phyloP scores from a whole-genome alignment of 2,329 filamentous ascomycete genomes.

The Rhynchosporium secalis region DNA sequence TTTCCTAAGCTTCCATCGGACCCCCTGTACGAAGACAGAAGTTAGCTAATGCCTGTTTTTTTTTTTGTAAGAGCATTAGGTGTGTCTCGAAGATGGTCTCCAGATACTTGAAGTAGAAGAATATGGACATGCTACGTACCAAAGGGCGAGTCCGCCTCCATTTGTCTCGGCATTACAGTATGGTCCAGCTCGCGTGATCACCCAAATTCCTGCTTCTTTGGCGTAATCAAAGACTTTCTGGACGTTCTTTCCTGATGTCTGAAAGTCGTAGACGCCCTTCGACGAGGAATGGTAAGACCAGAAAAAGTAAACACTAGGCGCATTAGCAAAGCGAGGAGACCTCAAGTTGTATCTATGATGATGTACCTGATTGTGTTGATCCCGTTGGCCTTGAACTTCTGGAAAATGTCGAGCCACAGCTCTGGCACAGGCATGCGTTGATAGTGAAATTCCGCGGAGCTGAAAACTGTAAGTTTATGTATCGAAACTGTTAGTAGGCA shows the following conservation, averaged over 20 bases:
- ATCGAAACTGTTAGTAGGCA: neutral
- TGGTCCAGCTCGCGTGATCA: constrained; percentile 52
- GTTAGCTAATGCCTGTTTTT: no score
- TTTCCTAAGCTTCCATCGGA: constrained; percentile 48
- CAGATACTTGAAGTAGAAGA: no score
- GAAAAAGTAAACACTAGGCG: constrained; percentile 48
- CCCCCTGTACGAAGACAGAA: constrained; percentile 31
- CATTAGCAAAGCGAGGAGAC: constrained; percentile 13
- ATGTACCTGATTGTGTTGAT: constrained; percentile 51
- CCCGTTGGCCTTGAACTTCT: constrained; percentile 54
- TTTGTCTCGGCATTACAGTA: constrained; percentile 54
- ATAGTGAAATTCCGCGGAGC: constrained; percentile 51
- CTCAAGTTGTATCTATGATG: neutral
- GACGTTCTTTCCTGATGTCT: constrained; percentile 51
- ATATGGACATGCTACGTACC: constrained; percentile 20
- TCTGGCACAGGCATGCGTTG: constrained; percentile 54
- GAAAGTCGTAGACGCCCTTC: constrained; percentile 50
- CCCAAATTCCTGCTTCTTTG: constrained; percentile 52
- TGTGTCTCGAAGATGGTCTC: no score
- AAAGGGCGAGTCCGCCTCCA: constrained; percentile 48
- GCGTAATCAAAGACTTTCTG: constrained; percentile 52
- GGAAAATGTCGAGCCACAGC: constrained; percentile 54
- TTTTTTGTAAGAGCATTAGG: no score
- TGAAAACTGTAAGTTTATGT: constrained; percentile 18
- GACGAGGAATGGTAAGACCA: constrained; percentile 51